Evolutionary conservation across 495 filamentous ascomycete species (phyloP).

Genomic region (Echria macrotheca): DNA sequence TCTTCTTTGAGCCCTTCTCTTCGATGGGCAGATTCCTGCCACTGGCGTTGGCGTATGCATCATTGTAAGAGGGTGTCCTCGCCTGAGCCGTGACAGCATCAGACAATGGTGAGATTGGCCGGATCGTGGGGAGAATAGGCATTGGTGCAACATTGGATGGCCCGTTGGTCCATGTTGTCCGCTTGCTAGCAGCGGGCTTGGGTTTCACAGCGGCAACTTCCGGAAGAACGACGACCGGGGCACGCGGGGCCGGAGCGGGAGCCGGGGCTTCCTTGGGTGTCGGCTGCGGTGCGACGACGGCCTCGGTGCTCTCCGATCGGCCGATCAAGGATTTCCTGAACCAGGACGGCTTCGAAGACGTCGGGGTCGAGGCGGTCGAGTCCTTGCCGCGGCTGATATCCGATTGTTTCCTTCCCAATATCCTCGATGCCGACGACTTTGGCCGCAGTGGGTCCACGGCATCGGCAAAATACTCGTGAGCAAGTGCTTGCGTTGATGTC

Average conservation of each 20-base stretch:
- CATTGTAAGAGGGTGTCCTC: conserved; percentile 43
- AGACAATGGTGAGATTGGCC: conserved; percentile 88
- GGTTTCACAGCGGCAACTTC: conserved; percentile 51
- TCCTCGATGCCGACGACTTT: conserved; percentile 80
- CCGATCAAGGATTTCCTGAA: conserved; percentile 89
- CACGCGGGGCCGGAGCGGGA: conserved; percentile 19
- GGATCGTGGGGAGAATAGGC: conserved; percentile 94
- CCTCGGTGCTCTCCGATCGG: conserved; percentile 44
- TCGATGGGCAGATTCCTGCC: conserved; percentile 37
- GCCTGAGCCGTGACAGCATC: conserved; percentile 90
- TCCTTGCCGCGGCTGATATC: conserved; percentile 64
- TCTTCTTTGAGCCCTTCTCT: conserved; percentile 80
- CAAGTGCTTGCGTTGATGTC: conserved; percentile 88
- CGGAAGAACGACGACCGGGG: conserved; percentile 51
- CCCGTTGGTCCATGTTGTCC: conserved; percentile 82
- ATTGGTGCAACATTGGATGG: conserved; percentile 84
- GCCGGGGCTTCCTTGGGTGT: conserved; percentile 7
- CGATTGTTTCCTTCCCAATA: conserved; percentile 83
- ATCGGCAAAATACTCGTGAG: conserved; percentile 94
- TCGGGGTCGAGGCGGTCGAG: conserved; percentile 56
- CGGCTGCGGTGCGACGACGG: conserved; percentile 18
- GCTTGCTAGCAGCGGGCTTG: conserved; percentile 60
- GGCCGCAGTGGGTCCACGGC: conserved; percentile 88
- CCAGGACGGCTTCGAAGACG: conserved; percentile 85
- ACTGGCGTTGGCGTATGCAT: conserved; percentile 31